Base-by-base conservation (phyloP, 441 rosid genomes). In the Gossypium lobatum region DNA sequence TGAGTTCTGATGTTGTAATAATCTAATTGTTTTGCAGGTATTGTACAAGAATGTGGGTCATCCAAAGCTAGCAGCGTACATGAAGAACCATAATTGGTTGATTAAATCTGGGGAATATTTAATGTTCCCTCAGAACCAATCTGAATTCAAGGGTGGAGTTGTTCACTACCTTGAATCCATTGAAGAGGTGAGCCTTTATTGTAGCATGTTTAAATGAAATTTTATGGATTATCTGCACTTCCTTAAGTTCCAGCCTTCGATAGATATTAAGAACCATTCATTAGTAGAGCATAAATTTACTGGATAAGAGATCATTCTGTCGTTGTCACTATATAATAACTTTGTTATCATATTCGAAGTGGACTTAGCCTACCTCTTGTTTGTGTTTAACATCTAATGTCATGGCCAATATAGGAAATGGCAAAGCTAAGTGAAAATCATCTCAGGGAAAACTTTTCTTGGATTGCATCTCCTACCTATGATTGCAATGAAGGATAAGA, bases 81-180 rank as follows among this genome's bases (percentile, higher is more conserved):
- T 89, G 18, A 91, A 90, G 91, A 91, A 85, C 75, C 90, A 89
- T 26, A 81, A 77, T 37, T 95, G 96, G 99, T 79, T 93, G 76
- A 82, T 81, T 72, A 89, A 84, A 77, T 79, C 86, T 20, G 93
- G 91, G 28, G 96, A 90, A 54, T 84, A 85, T 86, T 84, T 95
- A 65, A 81, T 80, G 73, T 95, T 95, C 76, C 97, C 93, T 28
- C 86, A 80, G 75, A 91, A 91, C 78, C 93, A 91, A 73, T 83
- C 97, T 77, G 90, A 85, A 55, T 83, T 84, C 80, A 90, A 74
- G 70, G 97, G 91, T 59, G 97, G 97, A 74, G 88, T 89, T 80
- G 86, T 81, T 81, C 97, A 91, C 79, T 95, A 93, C 83, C 91
- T 95, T 74, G 97, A 95, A 69, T 93, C 88, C 84, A 93, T 95